Conservation (phyloP, 2,329 filamentous ascomycete species). For the Claviceps lovelessii region DNA sequence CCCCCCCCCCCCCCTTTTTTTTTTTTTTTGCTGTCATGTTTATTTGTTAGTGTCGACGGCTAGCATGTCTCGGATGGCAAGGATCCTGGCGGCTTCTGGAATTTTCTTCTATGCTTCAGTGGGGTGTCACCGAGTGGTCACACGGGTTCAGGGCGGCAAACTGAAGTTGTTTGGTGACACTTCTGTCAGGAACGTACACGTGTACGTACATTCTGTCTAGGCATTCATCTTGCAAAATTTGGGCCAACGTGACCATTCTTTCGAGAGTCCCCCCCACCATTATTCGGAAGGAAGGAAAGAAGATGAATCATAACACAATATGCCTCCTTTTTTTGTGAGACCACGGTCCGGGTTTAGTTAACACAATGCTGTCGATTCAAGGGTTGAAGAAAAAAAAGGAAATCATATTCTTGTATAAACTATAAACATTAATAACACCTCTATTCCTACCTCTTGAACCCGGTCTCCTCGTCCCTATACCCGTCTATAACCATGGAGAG, state of each 20-base stretch:
- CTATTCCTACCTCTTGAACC: background rate
- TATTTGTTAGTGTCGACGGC: background rate
- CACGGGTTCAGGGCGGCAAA: background rate
- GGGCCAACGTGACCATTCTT: too few species aligned
- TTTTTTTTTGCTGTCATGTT: background rate
- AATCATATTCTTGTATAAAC: background rate
- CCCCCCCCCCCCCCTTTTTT: too few species aligned
- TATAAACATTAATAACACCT: background rate
- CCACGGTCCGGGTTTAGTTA: background rate
- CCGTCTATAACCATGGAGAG: background rate
- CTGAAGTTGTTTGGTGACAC: background rate
- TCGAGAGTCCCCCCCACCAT: background rate
- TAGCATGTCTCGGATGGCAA: background rate
- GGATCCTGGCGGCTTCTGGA: conserved; percentile 1
- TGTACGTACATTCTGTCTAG: background rate
- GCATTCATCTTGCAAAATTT: background rate
- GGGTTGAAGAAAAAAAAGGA: background rate
- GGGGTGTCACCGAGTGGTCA: background rate
- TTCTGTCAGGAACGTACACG: background rate
- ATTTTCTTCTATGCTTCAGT: background rate
- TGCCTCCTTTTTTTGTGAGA: background rate
- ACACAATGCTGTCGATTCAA: background rate
- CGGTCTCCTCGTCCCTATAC: background rate
- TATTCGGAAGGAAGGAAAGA: too few species aligned
- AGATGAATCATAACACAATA: background rate